These are phyloP conservation scores for Rhododendron simsii DNA, from an alignment of 148 eudicot genomes.

Conservation along the genomic window DNA sequence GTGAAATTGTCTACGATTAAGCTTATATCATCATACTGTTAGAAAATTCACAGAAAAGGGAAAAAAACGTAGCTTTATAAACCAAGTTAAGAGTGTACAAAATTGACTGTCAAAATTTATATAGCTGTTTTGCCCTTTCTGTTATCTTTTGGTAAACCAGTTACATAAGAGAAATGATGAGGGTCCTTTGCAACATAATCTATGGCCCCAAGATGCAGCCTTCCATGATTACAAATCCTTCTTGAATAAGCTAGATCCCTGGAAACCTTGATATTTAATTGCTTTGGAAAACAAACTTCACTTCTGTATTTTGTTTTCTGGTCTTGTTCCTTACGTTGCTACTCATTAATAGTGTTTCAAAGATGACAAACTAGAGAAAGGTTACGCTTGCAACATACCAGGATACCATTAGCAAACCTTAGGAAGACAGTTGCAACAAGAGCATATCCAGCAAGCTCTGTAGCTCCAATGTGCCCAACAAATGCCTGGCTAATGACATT, in stretches of 20 bases:
- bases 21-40: not conserved
- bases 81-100: not conserved
- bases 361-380: not conserved
- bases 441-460: conserved; percentile 45
- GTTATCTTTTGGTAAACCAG: not conserved
- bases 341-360: not conserved
- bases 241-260: not conserved
- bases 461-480: conserved; percentile 39
- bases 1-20: not conserved
- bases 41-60: not conserved
- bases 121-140: not conserved
- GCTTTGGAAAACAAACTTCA: not conserved
- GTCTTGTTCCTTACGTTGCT: not conserved
- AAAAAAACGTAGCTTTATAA: not conserved
- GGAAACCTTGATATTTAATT: not conserved
- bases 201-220: not conserved
- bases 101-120: not conserved
- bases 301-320: not conserved
- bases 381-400: conserved; percentile 8
- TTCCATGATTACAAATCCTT: not conserved
- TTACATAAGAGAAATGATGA: not conserved
- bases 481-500: conserved; percentile 39
- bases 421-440: conserved; percentile 27
- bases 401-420: conserved; percentile 38
- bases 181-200: not conserved